Evolutionary conservation across 2,329 filamentous ascomycete genomes (phyloP).

Genomic region (Penicillium sp.): DNA sequence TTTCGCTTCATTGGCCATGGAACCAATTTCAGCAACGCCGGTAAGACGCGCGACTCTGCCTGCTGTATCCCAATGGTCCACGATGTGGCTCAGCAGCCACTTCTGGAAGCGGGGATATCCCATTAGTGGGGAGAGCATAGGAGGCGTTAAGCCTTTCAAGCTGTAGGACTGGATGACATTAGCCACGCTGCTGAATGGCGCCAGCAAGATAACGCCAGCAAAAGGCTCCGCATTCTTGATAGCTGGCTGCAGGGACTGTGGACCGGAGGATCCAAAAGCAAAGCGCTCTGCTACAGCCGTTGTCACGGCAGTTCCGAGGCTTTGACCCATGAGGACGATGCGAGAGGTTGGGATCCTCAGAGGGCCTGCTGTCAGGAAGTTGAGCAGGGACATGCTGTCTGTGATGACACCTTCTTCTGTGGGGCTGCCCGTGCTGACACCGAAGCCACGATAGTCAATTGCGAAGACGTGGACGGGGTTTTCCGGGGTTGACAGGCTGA

Average conservation of each 20-base stretch:
- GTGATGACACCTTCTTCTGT: slow-evolving; percentile 78
- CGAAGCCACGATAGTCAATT: slow-evolving; percentile 89
- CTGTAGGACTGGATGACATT: slow-evolving; percentile 75
- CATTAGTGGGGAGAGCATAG: slow-evolving; percentile 71
- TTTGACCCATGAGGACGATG: slow-evolving; percentile 83
- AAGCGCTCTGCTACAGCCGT: slow-evolving; percentile 73
- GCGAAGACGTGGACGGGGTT: slow-evolving; percentile 73
- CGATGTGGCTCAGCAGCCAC: slow-evolving; percentile 62
- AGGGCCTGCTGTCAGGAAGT: slow-evolving; percentile 61
- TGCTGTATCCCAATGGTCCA: slow-evolving; percentile 80
- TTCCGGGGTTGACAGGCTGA: slow-evolving; percentile 66
- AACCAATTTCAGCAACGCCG: slow-evolving; percentile 28
- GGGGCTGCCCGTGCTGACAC: slow-evolving; percentile 75
- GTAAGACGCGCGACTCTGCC: slow-evolving; percentile 57
- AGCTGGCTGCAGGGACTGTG: slow-evolving; percentile 43
- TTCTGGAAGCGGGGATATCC: slow-evolving; percentile 65
- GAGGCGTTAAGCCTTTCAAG: slow-evolving; percentile 73
- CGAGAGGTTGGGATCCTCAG: slow-evolving; percentile 67
- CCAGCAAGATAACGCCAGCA: slow-evolving; percentile 76
- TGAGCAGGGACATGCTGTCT: slow-evolving; percentile 72
- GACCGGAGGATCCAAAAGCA: slow-evolving; percentile 46
- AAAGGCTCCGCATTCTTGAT: slow-evolving; percentile 59
- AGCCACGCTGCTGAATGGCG: slow-evolving; percentile 74
- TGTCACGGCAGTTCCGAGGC: slow-evolving; percentile 82
- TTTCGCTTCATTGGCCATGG: slow-evolving; percentile 53